phyloP scores from a whole-genome alignment of 768 basidiomycete species.

The Mycena galopus region DNA sequence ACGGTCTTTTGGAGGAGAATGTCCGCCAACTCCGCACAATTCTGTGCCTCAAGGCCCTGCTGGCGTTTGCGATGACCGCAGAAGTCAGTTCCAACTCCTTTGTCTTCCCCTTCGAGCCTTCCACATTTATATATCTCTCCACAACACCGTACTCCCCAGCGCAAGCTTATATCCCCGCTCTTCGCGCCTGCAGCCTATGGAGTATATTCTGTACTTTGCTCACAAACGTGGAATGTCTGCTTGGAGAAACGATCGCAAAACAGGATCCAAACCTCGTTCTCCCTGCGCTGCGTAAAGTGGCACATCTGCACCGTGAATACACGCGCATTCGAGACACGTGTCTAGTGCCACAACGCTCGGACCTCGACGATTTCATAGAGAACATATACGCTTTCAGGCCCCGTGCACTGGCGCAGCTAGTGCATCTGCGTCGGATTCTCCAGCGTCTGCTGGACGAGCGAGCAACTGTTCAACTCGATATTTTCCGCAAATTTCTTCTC shows the following conservation, averaged over 20 bases:
- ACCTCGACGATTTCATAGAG: not conserved
- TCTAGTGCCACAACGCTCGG: not conserved
- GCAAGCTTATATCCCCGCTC: constrained; percentile 20
- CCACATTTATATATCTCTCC: constrained; percentile 7
- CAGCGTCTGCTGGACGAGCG: constrained; percentile 13
- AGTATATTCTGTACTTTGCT: too few relatives aligned
- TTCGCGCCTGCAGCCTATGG: constrained; percentile 21
- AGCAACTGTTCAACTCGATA: constrained; percentile 4
- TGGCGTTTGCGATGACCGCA: constrained; percentile 24
- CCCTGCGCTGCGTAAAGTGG: not conserved
- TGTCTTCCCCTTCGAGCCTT: constrained; percentile 14
- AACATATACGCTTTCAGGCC: not conserved
- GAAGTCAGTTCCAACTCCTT: constrained; percentile 4
- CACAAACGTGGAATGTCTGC: too few relatives aligned
- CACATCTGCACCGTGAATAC: not conserved
- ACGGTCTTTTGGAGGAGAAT: constrained; percentile 1
- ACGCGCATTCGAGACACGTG: not conserved
- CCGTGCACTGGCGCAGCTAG: not conserved
- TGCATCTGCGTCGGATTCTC: not conserved
- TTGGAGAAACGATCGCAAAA: too few relatives aligned
- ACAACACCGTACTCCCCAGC: constrained; percentile 13
- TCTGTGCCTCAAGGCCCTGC: constrained; percentile 16
- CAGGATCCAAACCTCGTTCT: not conserved
- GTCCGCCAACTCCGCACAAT: constrained; percentile 8
- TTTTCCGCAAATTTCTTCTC: constrained; percentile 12